Conservation (phyloP, 345 rosid genomes). For the Linum tenue region DNA sequence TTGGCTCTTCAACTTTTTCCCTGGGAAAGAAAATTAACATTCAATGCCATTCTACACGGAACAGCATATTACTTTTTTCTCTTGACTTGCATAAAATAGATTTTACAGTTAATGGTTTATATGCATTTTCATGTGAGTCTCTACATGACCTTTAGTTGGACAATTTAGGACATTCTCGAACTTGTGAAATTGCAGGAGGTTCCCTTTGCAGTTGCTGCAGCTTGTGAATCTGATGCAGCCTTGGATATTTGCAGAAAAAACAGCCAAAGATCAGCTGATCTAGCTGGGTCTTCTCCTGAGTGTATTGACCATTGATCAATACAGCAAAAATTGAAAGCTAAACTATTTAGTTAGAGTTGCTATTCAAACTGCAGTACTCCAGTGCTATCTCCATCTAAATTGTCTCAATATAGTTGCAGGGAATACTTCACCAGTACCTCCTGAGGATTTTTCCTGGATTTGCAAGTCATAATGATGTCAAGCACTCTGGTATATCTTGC, state of each 20-base stretch:
- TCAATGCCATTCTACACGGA: too few species aligned
- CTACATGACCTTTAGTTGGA: neutral
- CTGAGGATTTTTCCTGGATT: constrained; percentile 70
- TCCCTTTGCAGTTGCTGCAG: constrained; percentile 28
- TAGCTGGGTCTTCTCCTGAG: constrained; percentile 22
- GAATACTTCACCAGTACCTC: constrained; percentile 27
- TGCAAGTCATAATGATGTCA: constrained; percentile 47
- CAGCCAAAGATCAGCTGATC: constrained; percentile 37
- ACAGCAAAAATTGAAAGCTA: neutral
- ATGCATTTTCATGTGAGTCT: neutral
- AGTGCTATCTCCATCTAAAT: constrained; percentile 22
- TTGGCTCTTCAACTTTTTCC: neutral
- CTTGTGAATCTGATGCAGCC: constrained; percentile 21
- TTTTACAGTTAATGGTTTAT: neutral
- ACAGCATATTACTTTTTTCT: too few species aligned
- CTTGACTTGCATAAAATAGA: neutral
- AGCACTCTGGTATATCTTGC: constrained; percentile 43
- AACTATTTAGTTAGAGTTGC: constrained; percentile 12
- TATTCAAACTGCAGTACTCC: constrained; percentile 27
- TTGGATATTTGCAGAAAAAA: constrained; percentile 40
- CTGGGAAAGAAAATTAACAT: too few species aligned
- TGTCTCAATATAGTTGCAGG: constrained; percentile 28
- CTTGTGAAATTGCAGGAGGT: constrained; percentile 33
- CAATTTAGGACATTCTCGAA: neutral
- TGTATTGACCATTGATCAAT: constrained; percentile 13